Base-by-base conservation (phyloP, 2,329 filamentous ascomycete species). In the Fulvia fulva region DNA sequence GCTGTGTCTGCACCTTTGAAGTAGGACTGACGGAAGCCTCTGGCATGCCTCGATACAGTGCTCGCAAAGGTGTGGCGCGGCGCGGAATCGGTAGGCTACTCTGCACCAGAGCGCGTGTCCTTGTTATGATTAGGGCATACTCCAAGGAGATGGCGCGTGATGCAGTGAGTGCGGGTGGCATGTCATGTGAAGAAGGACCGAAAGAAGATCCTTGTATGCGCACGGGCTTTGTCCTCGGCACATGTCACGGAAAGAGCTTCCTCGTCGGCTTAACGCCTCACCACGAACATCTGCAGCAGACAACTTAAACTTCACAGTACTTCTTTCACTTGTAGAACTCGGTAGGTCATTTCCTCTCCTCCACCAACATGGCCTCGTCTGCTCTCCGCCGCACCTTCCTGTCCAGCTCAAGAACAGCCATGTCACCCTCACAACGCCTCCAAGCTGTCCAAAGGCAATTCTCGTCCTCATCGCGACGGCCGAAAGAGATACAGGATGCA, bases 401-500 rank as follows among this genome's bases (percentile, higher is more conserved):
- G 51, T 57, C 60, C 25, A 59, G 56, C 52, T 65, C 61, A 46
- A 60, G 52, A 52, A 56, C 59, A 59, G 62, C 62, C 59, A 65
- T 68, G 61, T 63, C 64, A 30, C 63, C 66, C 12, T 59, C 63
- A 37, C 65, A 70, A 63, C 63, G 67, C 30, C 63, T 69, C 34
- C 63, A 65, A 34, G 51, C 59, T 50, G 56, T 69, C 19, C 66
- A 68, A 47, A 66, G 71, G 32, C 69, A 69, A 58, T 83, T 87
- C 71, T 80, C 77, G 67, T 76, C 77, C 49, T 77, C 81, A 56
- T 71, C 78, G 53, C 70, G 75, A 21, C 69, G 71, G 25, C 74
- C 74, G 61, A 79, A 87, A 75, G 88, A 96, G 72, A 83, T 96
- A 55, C 87, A 89, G 70, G 91, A 97, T 74, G 93, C 90, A 50